phyloP scores from a whole-genome alignment of 768 basidiomycete genomes.

The Rhizopogon vulgaris region DNA sequence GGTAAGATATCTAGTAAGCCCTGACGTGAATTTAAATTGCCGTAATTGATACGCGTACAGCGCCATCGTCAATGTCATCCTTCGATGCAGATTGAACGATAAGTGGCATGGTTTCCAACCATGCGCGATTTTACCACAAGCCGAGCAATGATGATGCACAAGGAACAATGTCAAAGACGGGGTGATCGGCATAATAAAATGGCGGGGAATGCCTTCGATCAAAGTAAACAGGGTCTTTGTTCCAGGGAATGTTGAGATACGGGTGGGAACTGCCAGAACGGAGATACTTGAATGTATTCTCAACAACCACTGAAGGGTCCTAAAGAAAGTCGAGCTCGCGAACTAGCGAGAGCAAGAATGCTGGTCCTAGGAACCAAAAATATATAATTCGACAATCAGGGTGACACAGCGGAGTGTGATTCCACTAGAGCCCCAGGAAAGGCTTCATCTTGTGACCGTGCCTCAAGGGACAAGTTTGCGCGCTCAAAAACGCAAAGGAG shows the following conservation, averaged over 20 bases:
- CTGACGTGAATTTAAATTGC: constrained; percentile 15
- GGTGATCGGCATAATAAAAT: constrained; percentile 10
- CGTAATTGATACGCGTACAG: constrained; percentile 1
- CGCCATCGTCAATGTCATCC: constrained; percentile 5
- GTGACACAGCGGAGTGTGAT: neutral
- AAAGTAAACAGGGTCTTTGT: constrained; percentile 9
- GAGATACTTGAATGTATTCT: constrained; percentile 51
- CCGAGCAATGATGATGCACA: constrained; percentile 44
- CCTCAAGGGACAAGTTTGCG: neutral
- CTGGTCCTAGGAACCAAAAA: constrained; percentile 42
- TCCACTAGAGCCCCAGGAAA: constrained; percentile 1
- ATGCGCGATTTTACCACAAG: constrained; percentile 52
- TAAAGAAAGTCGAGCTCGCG: constrained; percentile 53
- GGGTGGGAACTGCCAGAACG: constrained; percentile 12
- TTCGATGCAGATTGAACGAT: constrained; percentile 31
- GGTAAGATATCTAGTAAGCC: constrained; percentile 1
- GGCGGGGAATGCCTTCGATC: constrained; percentile 9
- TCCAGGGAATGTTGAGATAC: constrained; percentile 15
- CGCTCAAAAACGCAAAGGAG: neutral
- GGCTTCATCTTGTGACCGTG: constrained; percentile 3
- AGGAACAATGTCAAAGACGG: constrained; percentile 2
- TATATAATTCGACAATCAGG: constrained; percentile 1
- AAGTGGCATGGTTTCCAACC: constrained; percentile 56
- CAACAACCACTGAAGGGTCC: constrained; percentile 46
- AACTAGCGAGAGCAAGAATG: constrained; percentile 52